Evolutionary conservation across 208 protist species (phyloP).

Genomic region (Acanthamoeba sp.): DNA sequence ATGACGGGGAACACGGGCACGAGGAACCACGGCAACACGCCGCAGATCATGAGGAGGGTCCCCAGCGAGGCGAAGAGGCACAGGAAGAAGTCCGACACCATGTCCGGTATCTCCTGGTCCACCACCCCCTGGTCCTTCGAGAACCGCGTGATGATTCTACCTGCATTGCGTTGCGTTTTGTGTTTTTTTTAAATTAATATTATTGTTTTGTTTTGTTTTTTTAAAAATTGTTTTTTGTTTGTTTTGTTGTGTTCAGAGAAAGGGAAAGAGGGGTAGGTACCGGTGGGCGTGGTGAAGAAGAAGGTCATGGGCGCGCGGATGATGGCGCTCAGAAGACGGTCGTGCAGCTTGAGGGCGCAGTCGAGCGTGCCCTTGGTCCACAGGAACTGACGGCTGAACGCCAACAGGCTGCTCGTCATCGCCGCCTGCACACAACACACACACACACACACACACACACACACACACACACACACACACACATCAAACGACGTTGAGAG

Average conservation of each 20-base stretch:
- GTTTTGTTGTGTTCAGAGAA: too few relatives aligned
- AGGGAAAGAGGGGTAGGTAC: not conserved
- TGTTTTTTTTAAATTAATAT: not conserved
- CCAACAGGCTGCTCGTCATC: not conserved
- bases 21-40: constrained; percentile 65
- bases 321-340: constrained; percentile 44
- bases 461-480: not conserved
- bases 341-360: constrained; percentile 68
- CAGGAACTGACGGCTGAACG: not conserved
- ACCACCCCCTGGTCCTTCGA: constrained; percentile 92
- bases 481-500: too few relatives aligned
- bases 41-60: constrained; percentile 29
- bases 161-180: constrained; percentile 82
- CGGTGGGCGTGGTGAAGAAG: constrained; percentile 7
- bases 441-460: constrained; percentile 36
- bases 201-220: too few relatives aligned
- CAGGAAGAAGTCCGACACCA: not conserved
- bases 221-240: too few relatives aligned
- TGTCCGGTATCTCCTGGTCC: constrained; percentile 81
- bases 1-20: constrained; percentile 57
- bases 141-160: constrained; percentile 96
- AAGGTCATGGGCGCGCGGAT: not conserved
- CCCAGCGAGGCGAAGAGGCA: not conserved
- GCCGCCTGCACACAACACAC: not conserved
- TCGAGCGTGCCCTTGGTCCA: constrained; percentile 7